These are phyloP conservation scores for Candida namnaoensis DNA, from an alignment of 805 yeast genomes.

Conservation along the genomic window DNA sequence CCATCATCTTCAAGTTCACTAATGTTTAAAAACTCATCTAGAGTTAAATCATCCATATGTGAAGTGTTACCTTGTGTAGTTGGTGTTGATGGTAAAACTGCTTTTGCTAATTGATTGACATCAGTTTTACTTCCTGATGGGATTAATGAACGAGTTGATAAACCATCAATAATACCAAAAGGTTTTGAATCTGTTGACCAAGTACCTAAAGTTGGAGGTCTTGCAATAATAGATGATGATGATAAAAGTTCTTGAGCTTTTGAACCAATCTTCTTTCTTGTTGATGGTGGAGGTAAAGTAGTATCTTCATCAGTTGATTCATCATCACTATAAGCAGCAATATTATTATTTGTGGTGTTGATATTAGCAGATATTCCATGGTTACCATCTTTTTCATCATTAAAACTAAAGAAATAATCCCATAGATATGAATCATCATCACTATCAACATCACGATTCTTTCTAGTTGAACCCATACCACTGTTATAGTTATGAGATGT, in stretches of 20 bases:
- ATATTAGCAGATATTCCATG: slow-evolving; percentile 5
- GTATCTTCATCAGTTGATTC: slow-evolving; percentile 93
- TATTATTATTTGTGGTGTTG: slow-evolving; percentile 8
- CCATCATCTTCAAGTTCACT: slow-evolving; percentile 78
- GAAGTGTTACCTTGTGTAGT: slow-evolving; percentile 8
- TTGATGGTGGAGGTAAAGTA: slow-evolving; percentile 65
- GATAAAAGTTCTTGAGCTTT: slow-evolving; percentile 91
- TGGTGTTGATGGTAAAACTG: slow-evolving; percentile 14
- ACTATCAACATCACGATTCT: slow-evolving; percentile 14
- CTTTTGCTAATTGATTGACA: slow-evolving; percentile 13
- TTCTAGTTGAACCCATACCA: no score
- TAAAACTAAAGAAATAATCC: slow-evolving; percentile 60
- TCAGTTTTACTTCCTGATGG: slow-evolving; percentile 23
- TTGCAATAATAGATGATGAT: slow-evolving; percentile 71
- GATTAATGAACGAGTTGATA: slow-evolving; percentile 75
- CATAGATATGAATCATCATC: slow-evolving; percentile 63
- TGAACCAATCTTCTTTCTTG: slow-evolving; percentile 52
- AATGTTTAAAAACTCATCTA: slow-evolving; percentile 83
- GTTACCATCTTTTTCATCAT: slow-evolving; percentile 18
- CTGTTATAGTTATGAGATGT: not conserved
- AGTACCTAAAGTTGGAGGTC: slow-evolving; percentile 90
- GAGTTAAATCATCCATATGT: slow-evolving; percentile 33
- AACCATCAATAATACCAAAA: slow-evolving; percentile 90
- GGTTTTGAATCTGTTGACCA: slow-evolving; percentile 85
- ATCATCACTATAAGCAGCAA: slow-evolving; percentile 46